Evolutionary conservation across 768 basidiomycete genomes (phyloP).

Genomic region (Hydnum rufescens): DNA sequence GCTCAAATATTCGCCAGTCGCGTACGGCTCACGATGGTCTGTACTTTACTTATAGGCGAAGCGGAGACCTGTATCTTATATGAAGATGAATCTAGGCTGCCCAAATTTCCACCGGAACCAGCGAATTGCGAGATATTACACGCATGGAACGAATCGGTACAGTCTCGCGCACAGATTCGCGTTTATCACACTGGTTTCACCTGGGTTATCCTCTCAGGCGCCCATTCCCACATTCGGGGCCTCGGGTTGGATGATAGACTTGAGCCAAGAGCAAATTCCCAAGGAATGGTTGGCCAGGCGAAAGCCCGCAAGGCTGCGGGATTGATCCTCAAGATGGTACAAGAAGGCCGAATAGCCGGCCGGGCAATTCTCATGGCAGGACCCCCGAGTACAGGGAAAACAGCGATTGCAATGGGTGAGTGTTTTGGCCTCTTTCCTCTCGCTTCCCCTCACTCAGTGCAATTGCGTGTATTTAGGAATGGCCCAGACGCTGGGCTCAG

Average conservation of each 20-base stretch:
- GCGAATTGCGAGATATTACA: constrained; percentile 68
- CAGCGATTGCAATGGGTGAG: constrained; percentile 88
- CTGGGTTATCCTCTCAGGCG: constrained; percentile 27
- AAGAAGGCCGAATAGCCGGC: constrained; percentile 88
- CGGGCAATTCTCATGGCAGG: constrained; percentile 94
- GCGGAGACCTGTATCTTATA: too few species aligned
- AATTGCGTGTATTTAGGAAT: constrained; percentile 58
- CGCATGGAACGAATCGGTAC: constrained; percentile 86
- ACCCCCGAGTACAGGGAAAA: constrained; percentile 93
- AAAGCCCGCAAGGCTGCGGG: constrained; percentile 96
- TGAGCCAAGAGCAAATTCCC: constrained; percentile 71
- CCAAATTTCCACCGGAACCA: constrained; percentile 57
- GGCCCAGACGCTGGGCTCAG: constrained; percentile 84
- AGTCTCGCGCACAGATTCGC: constrained; percentile 5
- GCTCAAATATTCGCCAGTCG: too few species aligned
- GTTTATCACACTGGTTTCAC: not conserved
- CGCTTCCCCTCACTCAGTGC: constrained; percentile 1
- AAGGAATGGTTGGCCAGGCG: constrained; percentile 95
- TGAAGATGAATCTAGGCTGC: too few species aligned
- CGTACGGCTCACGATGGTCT: too few species aligned
- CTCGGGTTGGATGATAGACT: constrained; percentile 82
- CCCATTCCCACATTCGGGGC: constrained; percentile 89
- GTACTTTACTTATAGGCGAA: too few species aligned
- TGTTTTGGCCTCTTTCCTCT: constrained; percentile 8
- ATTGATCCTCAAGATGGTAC: constrained; percentile 95